A percentile compares a stretch with the other conserved stretches of the same genome.
Conservation (phyloP, 176 grass and related monocot species). For the Cenchrus purpureus region DNA sequence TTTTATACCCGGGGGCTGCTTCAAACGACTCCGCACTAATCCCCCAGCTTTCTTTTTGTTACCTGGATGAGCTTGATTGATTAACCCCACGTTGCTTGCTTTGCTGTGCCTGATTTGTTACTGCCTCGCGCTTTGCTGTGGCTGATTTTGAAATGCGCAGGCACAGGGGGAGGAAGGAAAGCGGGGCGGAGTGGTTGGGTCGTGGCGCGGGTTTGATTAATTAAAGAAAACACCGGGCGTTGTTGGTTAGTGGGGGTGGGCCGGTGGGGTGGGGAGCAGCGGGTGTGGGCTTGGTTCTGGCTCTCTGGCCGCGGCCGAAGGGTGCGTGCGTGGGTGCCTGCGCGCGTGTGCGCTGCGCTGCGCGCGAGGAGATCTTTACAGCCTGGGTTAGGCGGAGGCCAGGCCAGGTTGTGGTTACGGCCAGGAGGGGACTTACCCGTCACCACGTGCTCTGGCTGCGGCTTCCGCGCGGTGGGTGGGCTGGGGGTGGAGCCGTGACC, state of each 20-base stretch:
- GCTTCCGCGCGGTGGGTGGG: neutral
- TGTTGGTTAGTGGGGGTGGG: slow-evolving; percentile 43
- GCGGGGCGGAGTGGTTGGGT: slow-evolving; percentile 47
- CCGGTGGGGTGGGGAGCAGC: slow-evolving; percentile 15
- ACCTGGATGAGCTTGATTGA: neutral
- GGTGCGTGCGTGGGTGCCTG: neutral
- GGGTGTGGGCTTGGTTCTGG: neutral
- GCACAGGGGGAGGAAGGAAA: neutral
- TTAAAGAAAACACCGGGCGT: slow-evolving; percentile 7
- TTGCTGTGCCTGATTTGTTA: too few species aligned
- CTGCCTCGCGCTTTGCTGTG: neutral
- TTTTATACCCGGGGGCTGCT: slow-evolving; percentile 39
- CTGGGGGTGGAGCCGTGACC: neutral
- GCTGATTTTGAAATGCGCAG: slow-evolving; percentile 28
- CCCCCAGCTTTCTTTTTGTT: neutral
- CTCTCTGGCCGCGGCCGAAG: neutral
- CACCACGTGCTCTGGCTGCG: neutral
- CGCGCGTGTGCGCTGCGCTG: neutral
- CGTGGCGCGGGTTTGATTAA: slow-evolving; percentile 18
- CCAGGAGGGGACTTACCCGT: neutral
- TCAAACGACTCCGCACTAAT: slow-evolving; percentile 17
- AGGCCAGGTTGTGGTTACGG: slow-evolving; percentile 3
- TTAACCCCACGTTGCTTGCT: slow-evolving; percentile 31
- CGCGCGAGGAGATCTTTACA: slow-evolving; percentile 38
- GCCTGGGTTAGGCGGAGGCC: slow-evolving; percentile 20